Evolutionary conservation across 257 asterid genomes (phyloP).

Genomic region (Fraxinus americana): DNA sequence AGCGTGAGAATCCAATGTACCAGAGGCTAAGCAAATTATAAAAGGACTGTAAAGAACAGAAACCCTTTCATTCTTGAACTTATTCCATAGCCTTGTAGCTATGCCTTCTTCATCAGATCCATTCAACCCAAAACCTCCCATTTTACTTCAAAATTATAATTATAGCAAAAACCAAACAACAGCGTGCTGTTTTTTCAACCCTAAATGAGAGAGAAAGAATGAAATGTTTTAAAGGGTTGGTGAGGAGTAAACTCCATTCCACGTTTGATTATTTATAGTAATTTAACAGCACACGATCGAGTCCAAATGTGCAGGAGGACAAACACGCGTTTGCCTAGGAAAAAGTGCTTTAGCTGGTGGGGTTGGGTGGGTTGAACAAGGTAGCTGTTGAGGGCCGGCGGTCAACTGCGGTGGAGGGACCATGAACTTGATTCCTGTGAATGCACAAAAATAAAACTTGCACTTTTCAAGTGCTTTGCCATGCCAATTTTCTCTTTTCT

Average conservation of each 20-base stretch:
- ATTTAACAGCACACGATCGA: neutral
- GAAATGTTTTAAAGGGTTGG: conserved; percentile 33
- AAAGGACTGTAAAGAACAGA: conserved; percentile 62
- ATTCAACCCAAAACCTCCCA: conserved; percentile 41
- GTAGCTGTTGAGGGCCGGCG: conserved; percentile 19
- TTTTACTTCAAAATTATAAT: neutral
- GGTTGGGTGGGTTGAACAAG: neutral
- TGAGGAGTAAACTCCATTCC: conserved; percentile 17
- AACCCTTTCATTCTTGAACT: conserved; percentile 53
- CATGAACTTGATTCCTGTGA: conserved; percentile 31
- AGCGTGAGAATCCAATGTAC: conserved; percentile 42
- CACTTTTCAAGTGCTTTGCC: neutral
- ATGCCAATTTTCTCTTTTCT: neutral
- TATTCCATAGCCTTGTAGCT: conserved; percentile 58
- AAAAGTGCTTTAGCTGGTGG: conserved; percentile 23
- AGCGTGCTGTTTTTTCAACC: too few species aligned
- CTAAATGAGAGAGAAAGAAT: conserved; percentile 9
- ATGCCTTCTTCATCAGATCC: conserved; percentile 51
- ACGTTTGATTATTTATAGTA: conserved; percentile 21
- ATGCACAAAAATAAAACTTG: neutral
- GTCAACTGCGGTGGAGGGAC: conserved; percentile 28
- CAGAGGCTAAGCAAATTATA: conserved; percentile 56
- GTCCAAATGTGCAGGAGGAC: conserved; percentile 22
- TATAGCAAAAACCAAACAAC: conserved; percentile 1
- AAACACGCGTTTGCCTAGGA: conserved; percentile 24